Conservation (phyloP, 2,329 filamentous ascomycete species). For the Phaeosphaeriaceae sp. region DNA sequence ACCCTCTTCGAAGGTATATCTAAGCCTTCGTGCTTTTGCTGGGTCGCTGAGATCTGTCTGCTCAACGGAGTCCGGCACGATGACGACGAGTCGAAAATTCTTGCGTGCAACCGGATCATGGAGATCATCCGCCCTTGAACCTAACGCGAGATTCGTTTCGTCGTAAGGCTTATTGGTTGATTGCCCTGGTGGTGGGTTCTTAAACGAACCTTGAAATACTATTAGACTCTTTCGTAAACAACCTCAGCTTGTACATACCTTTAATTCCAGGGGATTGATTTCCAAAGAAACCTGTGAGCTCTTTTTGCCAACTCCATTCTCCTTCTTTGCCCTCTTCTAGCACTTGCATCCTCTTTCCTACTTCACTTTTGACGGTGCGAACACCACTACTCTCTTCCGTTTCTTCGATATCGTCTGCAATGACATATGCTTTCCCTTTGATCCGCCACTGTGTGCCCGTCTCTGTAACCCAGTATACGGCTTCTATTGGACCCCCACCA, state of each 20-base stretch:
- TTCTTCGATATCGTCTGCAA: conserved; percentile 71
- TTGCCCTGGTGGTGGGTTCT: conserved; percentile 60
- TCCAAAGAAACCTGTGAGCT: conserved; percentile 87
- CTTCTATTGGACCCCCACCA: conserved; percentile 77
- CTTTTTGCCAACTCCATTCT: conserved; percentile 77
- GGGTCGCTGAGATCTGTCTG: conserved; percentile 73
- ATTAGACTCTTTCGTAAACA: background rate
- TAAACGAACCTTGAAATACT: conserved; percentile 63
- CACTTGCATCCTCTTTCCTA: conserved; percentile 69
- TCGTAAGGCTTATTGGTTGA: conserved; percentile 54
- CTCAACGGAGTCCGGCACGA: conserved; percentile 81
- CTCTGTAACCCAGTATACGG: conserved; percentile 78
- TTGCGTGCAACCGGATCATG: conserved; percentile 72
- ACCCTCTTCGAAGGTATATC: conserved; percentile 66
- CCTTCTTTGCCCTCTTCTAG: conserved; percentile 52
- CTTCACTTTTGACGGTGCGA: conserved; percentile 63
- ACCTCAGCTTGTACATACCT: conserved; percentile 51
- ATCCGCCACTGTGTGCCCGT: conserved; percentile 83
- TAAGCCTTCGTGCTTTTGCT: conserved; percentile 66
- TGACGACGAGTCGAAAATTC: conserved; percentile 87
- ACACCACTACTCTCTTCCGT: conserved; percentile 61
- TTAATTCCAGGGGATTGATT: conserved; percentile 84
- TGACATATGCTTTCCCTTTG: conserved; percentile 74
- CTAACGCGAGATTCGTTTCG: conserved; percentile 54
- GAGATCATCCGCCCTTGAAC: conserved; percentile 72